Base-by-base conservation (phyloP, 257 asterid species). In the Sherardia arvensis region DNA sequence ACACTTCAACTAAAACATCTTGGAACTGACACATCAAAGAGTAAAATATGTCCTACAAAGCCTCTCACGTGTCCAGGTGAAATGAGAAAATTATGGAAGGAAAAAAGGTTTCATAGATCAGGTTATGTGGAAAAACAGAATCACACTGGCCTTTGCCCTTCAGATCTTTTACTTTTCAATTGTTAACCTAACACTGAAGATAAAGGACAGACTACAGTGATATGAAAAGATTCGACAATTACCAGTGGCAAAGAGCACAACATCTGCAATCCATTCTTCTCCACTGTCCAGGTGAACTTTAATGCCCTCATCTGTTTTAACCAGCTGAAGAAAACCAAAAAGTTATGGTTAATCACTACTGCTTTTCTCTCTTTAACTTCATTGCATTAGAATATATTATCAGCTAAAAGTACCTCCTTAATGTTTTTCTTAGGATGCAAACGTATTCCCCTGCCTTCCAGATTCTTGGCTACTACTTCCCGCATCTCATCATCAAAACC, bases 401-500 rank as follows among this genome's bases (percentile, higher is more conserved):
- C 20, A 64, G 5, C 48, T 23, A 36, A 76, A 48, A 48, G 71
- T 62, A 93, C 99, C 99, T 90, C 87, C n/a, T 90, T 80, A 80
- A 93, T 65, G 69, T 49, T 82, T 69, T 95, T 78, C 74, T 74
- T 48, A 3, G 99, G 96, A 73, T 85, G 99, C 84, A 93, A 59
- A 75, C 77, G 88, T 63, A 93, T 78, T 64, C 97, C 97, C 79
- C 99, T 82, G 55, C 96, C 99, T 85, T 93, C 97, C 61, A 93
- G 81, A 80, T 90, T 90, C 74, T 85, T 87, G 23, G 97, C 92
- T 69, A 93, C 96, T 51, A 69, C 88, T 45, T 90, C 83, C 72
- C 99, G 87, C 95, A 93, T 87, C 73, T 93, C 99, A 26, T 85
- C 91, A 72, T 93, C 99, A 74, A 93, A 93, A 65, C 99, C 99